Evolutionary conservation across 208 protist genomes (phyloP).

Genomic region (Plasmodiophora brassicae): DNA sequence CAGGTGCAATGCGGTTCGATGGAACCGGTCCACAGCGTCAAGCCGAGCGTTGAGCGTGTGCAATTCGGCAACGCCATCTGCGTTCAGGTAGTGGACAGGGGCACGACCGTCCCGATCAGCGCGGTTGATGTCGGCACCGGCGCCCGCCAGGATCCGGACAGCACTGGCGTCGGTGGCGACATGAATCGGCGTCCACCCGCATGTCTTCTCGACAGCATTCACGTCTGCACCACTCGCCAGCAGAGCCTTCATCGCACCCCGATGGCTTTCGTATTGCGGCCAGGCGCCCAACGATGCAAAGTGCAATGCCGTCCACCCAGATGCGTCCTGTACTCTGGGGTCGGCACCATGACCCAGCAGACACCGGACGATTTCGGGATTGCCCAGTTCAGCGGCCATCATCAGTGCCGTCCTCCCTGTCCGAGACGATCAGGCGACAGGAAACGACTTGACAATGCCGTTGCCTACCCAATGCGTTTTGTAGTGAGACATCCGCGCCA

Average conservation of each 20-base stretch:
- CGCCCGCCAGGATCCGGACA: not conserved
- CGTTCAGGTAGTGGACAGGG: slow-evolving; percentile 2
- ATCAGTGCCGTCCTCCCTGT: slow-evolving; percentile 5
- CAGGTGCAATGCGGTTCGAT: not conserved
- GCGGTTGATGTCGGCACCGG: not conserved
- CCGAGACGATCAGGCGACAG: not conserved
- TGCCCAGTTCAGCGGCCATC: not conserved
- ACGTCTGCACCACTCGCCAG: not conserved
- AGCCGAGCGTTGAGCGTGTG: not conserved
- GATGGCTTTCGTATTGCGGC: slow-evolving; percentile 1
- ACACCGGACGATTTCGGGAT: not conserved
- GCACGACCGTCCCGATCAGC: not conserved
- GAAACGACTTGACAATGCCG: not conserved
- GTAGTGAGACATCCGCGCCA: not conserved
- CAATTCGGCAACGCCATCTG: not conserved
- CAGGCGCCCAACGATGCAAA: not conserved
- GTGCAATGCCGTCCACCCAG: not conserved
- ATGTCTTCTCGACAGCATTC: not conserved
- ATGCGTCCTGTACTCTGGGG: not conserved
- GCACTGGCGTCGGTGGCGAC: slow-evolving; percentile 19
- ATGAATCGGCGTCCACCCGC: not conserved
- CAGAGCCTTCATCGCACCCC: not conserved
- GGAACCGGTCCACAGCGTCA: not conserved
- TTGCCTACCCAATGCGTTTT: not conserved
- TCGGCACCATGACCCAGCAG: not conserved